phyloP scores from a whole-genome alignment of 306 rosid genomes.

The Dryas alaskensis region DNA sequence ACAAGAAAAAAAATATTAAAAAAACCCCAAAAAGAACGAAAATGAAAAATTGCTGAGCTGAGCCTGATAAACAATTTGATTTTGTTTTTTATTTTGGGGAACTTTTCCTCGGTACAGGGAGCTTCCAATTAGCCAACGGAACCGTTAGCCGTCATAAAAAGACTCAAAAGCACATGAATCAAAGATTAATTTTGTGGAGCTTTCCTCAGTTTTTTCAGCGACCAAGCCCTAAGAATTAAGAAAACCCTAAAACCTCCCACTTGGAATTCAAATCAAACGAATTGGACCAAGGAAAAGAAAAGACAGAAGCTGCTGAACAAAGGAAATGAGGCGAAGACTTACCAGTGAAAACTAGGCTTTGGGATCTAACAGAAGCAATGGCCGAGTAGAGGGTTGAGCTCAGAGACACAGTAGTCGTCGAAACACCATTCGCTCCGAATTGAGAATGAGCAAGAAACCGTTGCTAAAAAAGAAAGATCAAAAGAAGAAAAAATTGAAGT shows the following conservation, averaged over 20 bases:
- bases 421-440: neutral
- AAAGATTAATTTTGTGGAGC: neutral
- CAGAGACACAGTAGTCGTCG: neutral
- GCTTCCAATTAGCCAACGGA: neutral
- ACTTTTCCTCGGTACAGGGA: neutral
- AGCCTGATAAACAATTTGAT: neutral
- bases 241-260: constrained; percentile 18
- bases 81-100: neutral
- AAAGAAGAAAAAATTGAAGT: neutral
- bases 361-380: constrained; percentile 6
- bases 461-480: neutral
- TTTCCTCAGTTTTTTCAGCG: neutral
- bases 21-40: neutral
- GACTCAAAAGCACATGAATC: neutral
- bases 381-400: constrained; percentile 13
- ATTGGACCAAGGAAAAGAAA: neutral
- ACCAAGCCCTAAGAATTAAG: neutral
- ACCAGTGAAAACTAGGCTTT: constrained; percentile 19
- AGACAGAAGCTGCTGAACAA: neutral
- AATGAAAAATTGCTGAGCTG: neutral
- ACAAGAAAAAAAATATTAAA: neutral
- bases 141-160: neutral
- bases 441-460: neutral
- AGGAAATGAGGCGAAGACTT: constrained; percentile 2
- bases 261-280: constrained; percentile 8